phyloP scores from a whole-genome alignment of 352 stramenopile species.

The Phytophthora capsici region DNA sequence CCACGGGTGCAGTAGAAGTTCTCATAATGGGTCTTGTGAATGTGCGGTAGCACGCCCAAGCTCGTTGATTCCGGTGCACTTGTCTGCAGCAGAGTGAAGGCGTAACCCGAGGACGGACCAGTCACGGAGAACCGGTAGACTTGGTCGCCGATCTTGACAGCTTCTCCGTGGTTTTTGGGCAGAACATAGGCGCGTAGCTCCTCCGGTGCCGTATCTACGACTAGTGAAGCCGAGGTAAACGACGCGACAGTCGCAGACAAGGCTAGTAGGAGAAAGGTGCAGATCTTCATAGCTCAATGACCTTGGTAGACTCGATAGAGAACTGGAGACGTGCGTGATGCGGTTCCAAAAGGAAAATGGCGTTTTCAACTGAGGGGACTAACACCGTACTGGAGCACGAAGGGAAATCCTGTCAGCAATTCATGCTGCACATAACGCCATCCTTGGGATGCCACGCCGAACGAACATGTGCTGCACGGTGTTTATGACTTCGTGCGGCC shows the following conservation, averaged over 20 bases:
- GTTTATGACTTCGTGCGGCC: constrained; percentile 2
- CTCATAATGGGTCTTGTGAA: constrained; percentile 66
- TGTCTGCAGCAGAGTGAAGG: constrained; percentile 54
- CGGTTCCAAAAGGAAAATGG: constrained; percentile 28
- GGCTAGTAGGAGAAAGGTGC: constrained; percentile 22
- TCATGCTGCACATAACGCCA: not conserved
- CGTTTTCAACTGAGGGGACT: not conserved
- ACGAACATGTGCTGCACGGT: not conserved
- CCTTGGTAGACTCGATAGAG: not conserved
- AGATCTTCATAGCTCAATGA: constrained; percentile 33
- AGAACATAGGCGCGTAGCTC: constrained; percentile 54
- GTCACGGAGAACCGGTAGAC: constrained; percentile 65
- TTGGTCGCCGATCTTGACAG: constrained; percentile 47
- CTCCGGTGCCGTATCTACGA: constrained; percentile 50
- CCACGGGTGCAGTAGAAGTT: constrained; percentile 67
- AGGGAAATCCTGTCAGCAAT: not conserved
- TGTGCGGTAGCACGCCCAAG: constrained; percentile 56
- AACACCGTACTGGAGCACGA: not conserved
- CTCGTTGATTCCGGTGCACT: constrained; percentile 53
- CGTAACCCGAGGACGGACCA: constrained; percentile 46
- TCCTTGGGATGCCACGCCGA: constrained; percentile 2
- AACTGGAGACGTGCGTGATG: constrained; percentile 3
- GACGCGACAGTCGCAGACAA: constrained; percentile 19
- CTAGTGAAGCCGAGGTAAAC: constrained; percentile 37
- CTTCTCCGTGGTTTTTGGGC: constrained; percentile 50